Evolutionary conservation across 352 stramenopile species (phyloP).

Genomic region (Phytophthora pisi): DNA sequence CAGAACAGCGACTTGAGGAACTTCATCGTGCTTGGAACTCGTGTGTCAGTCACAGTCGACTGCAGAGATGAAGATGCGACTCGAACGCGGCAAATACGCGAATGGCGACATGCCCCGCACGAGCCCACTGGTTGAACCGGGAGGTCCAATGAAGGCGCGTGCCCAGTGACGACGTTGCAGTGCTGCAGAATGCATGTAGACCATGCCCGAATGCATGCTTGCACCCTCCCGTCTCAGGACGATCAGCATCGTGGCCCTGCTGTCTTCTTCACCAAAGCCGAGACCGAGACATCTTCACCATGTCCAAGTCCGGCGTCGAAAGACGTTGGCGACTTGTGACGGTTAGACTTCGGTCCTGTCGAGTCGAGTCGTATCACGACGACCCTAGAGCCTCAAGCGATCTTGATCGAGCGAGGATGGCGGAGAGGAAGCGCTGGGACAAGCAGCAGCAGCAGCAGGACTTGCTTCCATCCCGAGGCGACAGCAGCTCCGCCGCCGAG

Average conservation of each 20-base stretch:
- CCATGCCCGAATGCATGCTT: conserved; percentile 15
- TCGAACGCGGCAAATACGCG: neutral
- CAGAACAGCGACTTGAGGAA: conserved; percentile 23
- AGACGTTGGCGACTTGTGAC: conserved; percentile 4
- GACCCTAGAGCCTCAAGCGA: conserved; percentile 6
- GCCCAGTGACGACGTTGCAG: neutral
- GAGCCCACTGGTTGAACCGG: neutral
- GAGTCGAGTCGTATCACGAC: neutral
- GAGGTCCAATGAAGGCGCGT: neutral
- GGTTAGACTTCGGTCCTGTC: neutral
- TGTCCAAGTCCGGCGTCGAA: neutral
- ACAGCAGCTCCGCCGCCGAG: neutral
- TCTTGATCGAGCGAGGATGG: conserved; percentile 25
- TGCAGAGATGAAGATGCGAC: neutral
- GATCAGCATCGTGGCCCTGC: conserved; percentile 1
- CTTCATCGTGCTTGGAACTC: conserved; percentile 15
- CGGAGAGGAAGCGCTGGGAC: conserved; percentile 56
- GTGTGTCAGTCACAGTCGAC: neutral
- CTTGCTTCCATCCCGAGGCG: conserved; percentile 12
- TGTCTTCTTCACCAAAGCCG: neutral
- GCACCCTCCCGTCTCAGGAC: neutral
- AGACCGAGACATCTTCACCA: neutral
- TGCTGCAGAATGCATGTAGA: conserved; percentile 25
- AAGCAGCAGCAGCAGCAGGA: conserved; percentile 41
- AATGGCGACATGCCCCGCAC: neutral